Percentiles rank a stretch among this genome's conserved stretches.
phyloP scores from a whole-genome alignment of 345 rosid genomes.

The Cardamine chenopodiifolia region DNA sequence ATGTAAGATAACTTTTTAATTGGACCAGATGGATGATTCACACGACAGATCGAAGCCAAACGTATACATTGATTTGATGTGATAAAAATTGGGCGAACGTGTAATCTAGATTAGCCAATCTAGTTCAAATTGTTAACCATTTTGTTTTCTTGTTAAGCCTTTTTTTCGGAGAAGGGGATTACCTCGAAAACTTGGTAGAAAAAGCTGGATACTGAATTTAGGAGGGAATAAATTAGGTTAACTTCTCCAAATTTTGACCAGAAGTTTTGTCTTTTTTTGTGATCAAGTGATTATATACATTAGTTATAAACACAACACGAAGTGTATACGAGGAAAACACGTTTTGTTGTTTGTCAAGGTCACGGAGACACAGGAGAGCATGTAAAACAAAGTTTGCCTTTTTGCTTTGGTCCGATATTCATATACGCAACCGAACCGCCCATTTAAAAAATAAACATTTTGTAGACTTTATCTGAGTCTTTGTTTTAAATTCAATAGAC shows the following conservation, averaged over 20 bases:
- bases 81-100: neutral
- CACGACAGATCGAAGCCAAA: conserved; percentile 4
- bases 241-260: conserved; percentile 22
- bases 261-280: neutral
- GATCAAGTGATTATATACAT: conserved; percentile 21
- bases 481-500: conserved; percentile 21
- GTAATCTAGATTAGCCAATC: conserved; percentile 8
- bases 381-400: conserved; percentile 43
- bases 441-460: conserved; percentile 20
- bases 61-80: neutral
- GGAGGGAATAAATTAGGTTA: conserved; percentile 26
- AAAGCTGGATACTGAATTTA: neutral
- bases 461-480: conserved; percentile 10
- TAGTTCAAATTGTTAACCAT: neutral
- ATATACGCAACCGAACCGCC: conserved; percentile 39
- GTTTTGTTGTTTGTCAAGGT: conserved; percentile 19
- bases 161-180: neutral
- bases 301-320: conserved; percentile 23
- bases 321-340: conserved; percentile 27
- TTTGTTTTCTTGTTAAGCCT: neutral
- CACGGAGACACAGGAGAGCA: conserved; percentile 25
- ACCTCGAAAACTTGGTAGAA: neutral
- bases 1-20: neutral
- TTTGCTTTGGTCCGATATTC: conserved; percentile 22
- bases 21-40: neutral